phyloP scores from a whole-genome alignment of 1,284 basidiomycete genomes.

The Kwoniella shivajii region DNA sequence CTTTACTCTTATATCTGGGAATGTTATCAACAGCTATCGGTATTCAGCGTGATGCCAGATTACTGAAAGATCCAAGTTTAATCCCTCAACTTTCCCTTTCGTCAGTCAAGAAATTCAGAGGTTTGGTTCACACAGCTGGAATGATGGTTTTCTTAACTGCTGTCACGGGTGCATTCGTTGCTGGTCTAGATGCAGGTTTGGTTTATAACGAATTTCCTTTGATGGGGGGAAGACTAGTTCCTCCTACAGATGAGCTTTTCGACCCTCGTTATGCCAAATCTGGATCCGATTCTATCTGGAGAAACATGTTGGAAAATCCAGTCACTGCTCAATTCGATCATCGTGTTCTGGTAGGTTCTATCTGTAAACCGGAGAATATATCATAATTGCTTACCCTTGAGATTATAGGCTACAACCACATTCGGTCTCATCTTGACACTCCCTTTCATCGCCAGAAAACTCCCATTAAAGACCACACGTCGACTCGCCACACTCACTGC shows the following conservation, averaged over 20 bases:
- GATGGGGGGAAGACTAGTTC: constrained; percentile 88
- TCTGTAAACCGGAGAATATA: not conserved
- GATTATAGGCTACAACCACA: constrained; percentile 72
- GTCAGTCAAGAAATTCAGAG: constrained; percentile 63
- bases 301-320: constrained; percentile 95
- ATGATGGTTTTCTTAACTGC: constrained; percentile 86
- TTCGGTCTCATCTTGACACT: constrained; percentile 71
- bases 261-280: constrained; percentile 71
- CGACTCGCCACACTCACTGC: constrained; percentile 70
- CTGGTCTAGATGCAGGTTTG: constrained; percentile 93
- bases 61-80: constrained; percentile 55
- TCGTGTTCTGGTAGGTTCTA: constrained; percentile 68
- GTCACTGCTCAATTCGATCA: constrained; percentile 98
- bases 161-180: constrained; percentile 88
- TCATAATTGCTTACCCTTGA: constrained; percentile 20
- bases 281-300: constrained; percentile 72
- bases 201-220: constrained; percentile 97
- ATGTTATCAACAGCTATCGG: constrained; percentile 85
- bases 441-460: constrained; percentile 63
- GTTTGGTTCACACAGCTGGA: constrained; percentile 65
- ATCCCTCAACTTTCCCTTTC: constrained; percentile 60
- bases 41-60: constrained; percentile 78
- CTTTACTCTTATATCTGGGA: constrained; percentile 85
- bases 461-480: constrained; percentile 64
- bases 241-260: constrained; percentile 82